phyloP scores from a whole-genome alignment of 768 basidiomycete genomes.

The Daedaleopsis sinensis region DNA sequence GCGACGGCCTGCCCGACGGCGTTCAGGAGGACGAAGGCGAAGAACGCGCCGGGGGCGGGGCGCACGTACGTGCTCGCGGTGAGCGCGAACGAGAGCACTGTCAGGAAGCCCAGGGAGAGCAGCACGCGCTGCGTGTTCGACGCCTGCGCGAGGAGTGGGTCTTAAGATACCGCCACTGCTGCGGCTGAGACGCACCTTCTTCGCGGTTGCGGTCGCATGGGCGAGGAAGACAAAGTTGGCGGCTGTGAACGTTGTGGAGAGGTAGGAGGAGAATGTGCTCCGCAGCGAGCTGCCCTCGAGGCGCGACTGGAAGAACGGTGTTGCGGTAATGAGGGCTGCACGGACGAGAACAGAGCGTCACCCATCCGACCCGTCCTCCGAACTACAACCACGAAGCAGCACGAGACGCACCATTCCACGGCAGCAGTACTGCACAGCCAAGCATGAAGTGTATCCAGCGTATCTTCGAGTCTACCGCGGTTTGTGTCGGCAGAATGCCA shows the following conservation, averaged over 20 bases:
- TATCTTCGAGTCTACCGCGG: conserved; percentile 42
- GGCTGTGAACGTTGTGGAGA: conserved; percentile 53
- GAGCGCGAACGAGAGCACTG: conserved; percentile 58
- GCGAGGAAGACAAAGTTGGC: conserved; percentile 72
- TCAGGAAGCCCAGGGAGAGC: conserved; percentile 50
- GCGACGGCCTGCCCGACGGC: conserved; percentile 60
- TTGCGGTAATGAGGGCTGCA: conserved; percentile 85
- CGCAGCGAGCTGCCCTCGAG: conserved; percentile 60
- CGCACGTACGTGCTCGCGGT: conserved; percentile 67
- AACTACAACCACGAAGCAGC: not conserved
- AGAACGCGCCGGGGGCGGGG: conserved; percentile 57
- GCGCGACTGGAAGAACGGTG: conserved; percentile 77
- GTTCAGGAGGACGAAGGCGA: conserved; percentile 64
- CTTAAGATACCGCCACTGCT: not conserved
- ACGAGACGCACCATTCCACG: conserved; percentile 78
- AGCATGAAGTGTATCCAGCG: conserved; percentile 72
- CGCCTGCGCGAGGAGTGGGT: conserved; percentile 46
- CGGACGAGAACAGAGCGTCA: not conserved
- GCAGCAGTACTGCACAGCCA: conserved; percentile 78
- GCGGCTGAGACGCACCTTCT: conserved; percentile 52
- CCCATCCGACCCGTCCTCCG: not conserved
- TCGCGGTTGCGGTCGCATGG: conserved; percentile 71
- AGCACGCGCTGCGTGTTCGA: conserved; percentile 63
- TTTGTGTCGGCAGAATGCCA: not conserved
- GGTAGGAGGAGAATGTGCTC: conserved; percentile 49